Conservation (phyloP, 2,329 filamentous ascomycete species). For the Fusarium aywerte region DNA sequence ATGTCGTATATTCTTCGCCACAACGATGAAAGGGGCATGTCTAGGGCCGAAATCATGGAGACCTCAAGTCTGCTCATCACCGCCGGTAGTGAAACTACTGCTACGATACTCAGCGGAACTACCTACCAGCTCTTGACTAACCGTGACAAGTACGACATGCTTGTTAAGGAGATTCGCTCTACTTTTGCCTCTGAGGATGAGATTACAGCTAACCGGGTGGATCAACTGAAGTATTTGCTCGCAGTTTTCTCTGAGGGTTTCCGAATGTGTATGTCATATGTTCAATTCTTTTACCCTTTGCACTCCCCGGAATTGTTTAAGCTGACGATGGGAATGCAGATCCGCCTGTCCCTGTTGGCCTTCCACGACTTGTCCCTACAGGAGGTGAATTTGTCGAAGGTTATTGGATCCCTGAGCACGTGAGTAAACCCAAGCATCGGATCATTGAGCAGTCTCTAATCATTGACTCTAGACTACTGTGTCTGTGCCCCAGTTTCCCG, state of each 20-base stretch:
- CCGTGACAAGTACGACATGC: not conserved
- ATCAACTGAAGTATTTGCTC: slow-evolving; percentile 2
- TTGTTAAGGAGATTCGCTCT: not conserved
- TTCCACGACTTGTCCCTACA: not conserved
- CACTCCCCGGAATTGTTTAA: too few species aligned
- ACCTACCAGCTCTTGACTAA: not conserved
- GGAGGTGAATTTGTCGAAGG: slow-evolving; percentile 10
- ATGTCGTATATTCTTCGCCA: slow-evolving; percentile 17
- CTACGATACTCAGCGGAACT: slow-evolving; percentile 6
- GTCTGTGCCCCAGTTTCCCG: not conserved
- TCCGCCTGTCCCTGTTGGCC: not conserved
- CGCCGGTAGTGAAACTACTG: slow-evolving; percentile 9
- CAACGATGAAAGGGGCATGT: slow-evolving; percentile 16
- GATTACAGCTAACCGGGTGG: not conserved
- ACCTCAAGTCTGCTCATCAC: not conserved
- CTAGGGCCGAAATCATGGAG: not conserved
- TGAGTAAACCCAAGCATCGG: rapidly evolving
- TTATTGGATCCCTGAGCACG: slow-evolving; percentile 3
- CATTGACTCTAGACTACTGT: not conserved
- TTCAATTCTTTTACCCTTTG: too few species aligned
- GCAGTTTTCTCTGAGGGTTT: not conserved
- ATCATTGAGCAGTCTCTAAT: not conserved
- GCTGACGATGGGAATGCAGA: not conserved
- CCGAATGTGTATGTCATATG: not conserved
- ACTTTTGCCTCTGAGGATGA: not conserved